phyloP scores from a whole-genome alignment of 305 asterid species.

The Galium porrigens region DNA sequence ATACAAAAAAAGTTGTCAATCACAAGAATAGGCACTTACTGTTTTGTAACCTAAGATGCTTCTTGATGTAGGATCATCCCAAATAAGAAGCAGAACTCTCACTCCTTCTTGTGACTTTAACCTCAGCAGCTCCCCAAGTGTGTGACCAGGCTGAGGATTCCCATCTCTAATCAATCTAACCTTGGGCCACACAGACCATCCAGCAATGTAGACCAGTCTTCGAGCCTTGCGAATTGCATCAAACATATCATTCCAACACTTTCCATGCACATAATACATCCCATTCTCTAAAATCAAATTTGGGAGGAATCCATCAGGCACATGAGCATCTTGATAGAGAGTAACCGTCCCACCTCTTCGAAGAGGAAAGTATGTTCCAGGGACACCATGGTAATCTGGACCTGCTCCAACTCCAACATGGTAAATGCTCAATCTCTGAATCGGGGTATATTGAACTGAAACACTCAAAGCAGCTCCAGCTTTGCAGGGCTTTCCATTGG shows the following conservation, averaged over 20 bases:
- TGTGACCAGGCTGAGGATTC: constrained; percentile 32
- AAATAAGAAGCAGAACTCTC: constrained; percentile 79
- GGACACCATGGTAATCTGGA: constrained; percentile 69
- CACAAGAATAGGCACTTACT: constrained; percentile 28
- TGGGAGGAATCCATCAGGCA: constrained; percentile 72
- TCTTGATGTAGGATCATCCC: constrained; percentile 98
- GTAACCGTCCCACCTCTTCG: constrained; percentile 84
- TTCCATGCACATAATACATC: constrained; percentile 62
- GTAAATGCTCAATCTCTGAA: constrained; percentile 55
- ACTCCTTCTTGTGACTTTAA: constrained; percentile 96
- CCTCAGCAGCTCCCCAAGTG: constrained; percentile 83
- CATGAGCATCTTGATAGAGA: constrained; percentile 98
- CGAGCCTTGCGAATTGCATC: constrained; percentile 73
- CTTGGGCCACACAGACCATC: constrained; percentile 98
- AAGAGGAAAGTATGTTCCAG: constrained; percentile 86
- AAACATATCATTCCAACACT: constrained; percentile 84
- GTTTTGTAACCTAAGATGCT: constrained; percentile 83
- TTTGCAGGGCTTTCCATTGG: constrained; percentile 71
- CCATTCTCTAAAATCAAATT: constrained; percentile 59
- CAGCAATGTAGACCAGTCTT: constrained; percentile 66
- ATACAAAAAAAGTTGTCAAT: neutral
- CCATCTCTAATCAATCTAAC: constrained; percentile 82
- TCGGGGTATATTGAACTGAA: constrained; percentile 56
- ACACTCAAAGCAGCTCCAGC: constrained; percentile 71
- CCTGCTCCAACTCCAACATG: constrained; percentile 84